Evolutionary conservation across 1,284 basidiomycete genomes (phyloP).

Genomic region (Ustilago tritici): DNA sequence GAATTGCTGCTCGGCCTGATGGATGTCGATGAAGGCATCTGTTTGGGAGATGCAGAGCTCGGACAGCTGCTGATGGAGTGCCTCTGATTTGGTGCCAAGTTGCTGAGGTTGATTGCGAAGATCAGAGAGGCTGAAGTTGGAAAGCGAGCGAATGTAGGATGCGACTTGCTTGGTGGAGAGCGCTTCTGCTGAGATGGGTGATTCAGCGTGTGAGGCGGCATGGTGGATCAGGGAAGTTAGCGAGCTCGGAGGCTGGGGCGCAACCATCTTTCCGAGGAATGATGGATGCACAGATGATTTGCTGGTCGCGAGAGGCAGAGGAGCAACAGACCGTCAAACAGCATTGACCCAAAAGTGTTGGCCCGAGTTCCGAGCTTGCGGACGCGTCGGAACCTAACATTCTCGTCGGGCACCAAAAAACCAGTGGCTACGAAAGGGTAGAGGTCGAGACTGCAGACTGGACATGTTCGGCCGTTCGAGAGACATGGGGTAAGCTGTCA

Average conservation of each 20-base stretch:
- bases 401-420: neutral
- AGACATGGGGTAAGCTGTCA: neutral
- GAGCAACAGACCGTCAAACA: neutral
- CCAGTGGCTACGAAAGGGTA: neutral
- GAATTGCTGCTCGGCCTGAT: slow-evolving; percentile 47
- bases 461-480: neutral
- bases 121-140: slow-evolving; percentile 42
- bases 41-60: slow-evolving; percentile 55
- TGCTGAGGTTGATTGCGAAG: slow-evolving; percentile 43
- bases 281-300: neutral
- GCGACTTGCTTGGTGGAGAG: slow-evolving; percentile 34
- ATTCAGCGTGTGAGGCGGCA: slow-evolving; percentile 13
- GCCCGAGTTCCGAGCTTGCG: slow-evolving; percentile 31
- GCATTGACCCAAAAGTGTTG: slow-evolving; percentile 21
- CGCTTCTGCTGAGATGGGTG: slow-evolving; percentile 22
- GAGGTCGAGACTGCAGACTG: neutral
- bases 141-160: slow-evolving; percentile 48
- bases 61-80: slow-evolving; percentile 45
- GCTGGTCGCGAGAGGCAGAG: neutral
- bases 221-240: slow-evolving; percentile 26
- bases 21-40: slow-evolving; percentile 47
- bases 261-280: neutral
- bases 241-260: slow-evolving; percentile 3
- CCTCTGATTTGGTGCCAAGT: slow-evolving; percentile 34
- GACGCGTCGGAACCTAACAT: neutral